These are phyloP conservation scores for Xylariaceae sp. DNA, from an alignment of 2,329 filamentous ascomycete genomes.

Conservation along the genomic window DNA sequence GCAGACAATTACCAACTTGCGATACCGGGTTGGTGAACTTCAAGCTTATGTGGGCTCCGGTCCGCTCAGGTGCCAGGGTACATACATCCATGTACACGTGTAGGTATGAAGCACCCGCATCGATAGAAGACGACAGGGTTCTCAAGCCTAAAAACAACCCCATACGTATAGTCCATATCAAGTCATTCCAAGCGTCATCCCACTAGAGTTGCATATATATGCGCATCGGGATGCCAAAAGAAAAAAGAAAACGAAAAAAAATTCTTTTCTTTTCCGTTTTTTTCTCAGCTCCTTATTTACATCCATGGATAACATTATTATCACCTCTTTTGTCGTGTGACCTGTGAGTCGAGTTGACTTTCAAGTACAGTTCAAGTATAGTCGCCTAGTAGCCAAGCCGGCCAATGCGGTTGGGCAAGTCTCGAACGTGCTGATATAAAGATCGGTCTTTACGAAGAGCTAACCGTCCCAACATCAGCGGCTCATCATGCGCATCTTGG, in stretches of 20 bases:
- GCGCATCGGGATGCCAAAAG: too few species aligned
- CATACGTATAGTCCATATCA: conserved; percentile 13
- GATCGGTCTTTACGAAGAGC: conserved; percentile 13
- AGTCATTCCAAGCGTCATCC: conserved; percentile 18
- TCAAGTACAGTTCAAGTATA: conserved; percentile 15
- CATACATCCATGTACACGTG: too few species aligned
- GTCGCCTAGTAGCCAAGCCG: conserved; percentile 8
- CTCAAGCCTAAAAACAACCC: conserved; percentile 14
- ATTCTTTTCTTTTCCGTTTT: too few species aligned
- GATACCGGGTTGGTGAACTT: not conserved
- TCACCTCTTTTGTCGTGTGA: conserved; percentile 21
- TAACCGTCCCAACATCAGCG: conserved; percentile 3
- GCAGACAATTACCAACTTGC: not conserved
- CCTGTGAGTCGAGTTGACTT: conserved; percentile 18
- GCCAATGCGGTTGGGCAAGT: conserved; percentile 23
- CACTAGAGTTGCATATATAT: not conserved
- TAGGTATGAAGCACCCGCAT: conserved; percentile 12
- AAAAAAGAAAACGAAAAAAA: too few species aligned
- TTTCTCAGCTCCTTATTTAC: conserved; percentile 3
- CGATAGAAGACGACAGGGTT: conserved; percentile 19
- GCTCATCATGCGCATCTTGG: conserved; percentile 7
- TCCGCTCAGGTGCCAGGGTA: too few species aligned
- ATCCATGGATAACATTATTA: conserved; percentile 6
- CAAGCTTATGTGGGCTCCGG: not conserved
- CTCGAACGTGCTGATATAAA: conserved; percentile 23